These are phyloP conservation scores for Escallonia herrerae DNA, from an alignment of 129 eudicot genomes.

Conservation along the genomic window DNA sequence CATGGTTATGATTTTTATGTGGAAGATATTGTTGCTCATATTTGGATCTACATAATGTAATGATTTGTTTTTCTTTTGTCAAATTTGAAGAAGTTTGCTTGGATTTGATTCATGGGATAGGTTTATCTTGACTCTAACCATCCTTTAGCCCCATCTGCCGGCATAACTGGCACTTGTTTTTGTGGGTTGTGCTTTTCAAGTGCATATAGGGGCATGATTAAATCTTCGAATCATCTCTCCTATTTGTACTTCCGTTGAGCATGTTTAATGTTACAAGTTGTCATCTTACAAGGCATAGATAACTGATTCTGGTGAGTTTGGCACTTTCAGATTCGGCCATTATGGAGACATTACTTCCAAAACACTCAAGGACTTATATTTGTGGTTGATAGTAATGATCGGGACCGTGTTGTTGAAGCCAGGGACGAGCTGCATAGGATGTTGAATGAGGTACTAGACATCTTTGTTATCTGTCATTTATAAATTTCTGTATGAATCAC, in stretches of 20 bases:
- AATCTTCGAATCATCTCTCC: no score
- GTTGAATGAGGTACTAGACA: background rate
- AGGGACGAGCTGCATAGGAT: constrained; percentile 5
- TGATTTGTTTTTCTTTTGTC: no score
- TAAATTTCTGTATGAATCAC: no score
- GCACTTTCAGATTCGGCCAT: background rate
- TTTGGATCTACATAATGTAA: no score
- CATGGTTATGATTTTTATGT: no score
- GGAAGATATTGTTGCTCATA: no score
- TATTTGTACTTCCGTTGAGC: no score
- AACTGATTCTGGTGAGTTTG: background rate
- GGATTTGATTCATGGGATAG: no score
- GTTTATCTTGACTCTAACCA: no score
- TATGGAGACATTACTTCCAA: constrained; percentile 6
- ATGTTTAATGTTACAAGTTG: background rate
- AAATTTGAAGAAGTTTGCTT: no score
- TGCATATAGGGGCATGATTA: no score
- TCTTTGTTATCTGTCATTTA: background rate
- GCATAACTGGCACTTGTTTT: background rate
- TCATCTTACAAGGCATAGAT: background rate
- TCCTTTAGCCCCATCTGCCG: no score
- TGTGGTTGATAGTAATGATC: constrained; percentile 6
- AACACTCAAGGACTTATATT: background rate
- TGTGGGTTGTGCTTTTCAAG: background rate
- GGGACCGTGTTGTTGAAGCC: constrained; percentile 3